Evolutionary conservation across 1,284 basidiomycete genomes (phyloP), one percentile per base, ranked within the genome.

Genomic region (Cystobasidiaceae sp.): DNA sequence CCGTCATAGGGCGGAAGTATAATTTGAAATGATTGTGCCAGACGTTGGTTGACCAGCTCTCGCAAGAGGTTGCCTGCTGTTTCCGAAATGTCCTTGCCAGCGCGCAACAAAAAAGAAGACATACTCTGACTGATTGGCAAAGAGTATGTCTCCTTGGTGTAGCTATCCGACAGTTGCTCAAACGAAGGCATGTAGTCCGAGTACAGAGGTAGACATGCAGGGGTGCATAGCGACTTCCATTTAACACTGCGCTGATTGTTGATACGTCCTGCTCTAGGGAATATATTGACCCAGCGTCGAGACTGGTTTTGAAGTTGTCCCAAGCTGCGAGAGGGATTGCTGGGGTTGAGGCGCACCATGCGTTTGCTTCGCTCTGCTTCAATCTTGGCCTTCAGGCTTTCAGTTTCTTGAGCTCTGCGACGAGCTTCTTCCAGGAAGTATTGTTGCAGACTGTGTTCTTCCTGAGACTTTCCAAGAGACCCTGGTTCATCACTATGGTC

Each of bases 1-100:
- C 52, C 54, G n/a, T 43, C 30, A 50, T 68, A 67, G 32, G 61
- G 64, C 3, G 71, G 71, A 8, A 77, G 75, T 45, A 97, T 86
- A 73, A 97, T 91, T 75, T 98, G 94, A 77, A 97, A 98, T n/a
- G 94, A 93, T 76, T 97, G 93, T 6, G 88, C 85, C 7, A 98
- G 82, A 15, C 94, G 82, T 60, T 97, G 87, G 3, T 89, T 91
- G 0, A 90, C 88, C 89, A 97, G 94, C 55, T 91, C 92, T 32
- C 88, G 83, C 86, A 97, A 89, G 27, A 96, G 88, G 0, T 85
- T 86, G 44, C 93, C 79, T 0, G 91, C 90, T 23, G 82, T 85
- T 87, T 66, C 85, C 80, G 67, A 86, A 81, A 63, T 86, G 85
- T 9, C 80, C 70, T 69, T 69, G 43, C 69, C 73, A n/a, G 59